These are phyloP conservation scores for Lagerstroemia fauriei DNA, from an alignment of 441 rosid genomes.

Conservation along the genomic window DNA sequence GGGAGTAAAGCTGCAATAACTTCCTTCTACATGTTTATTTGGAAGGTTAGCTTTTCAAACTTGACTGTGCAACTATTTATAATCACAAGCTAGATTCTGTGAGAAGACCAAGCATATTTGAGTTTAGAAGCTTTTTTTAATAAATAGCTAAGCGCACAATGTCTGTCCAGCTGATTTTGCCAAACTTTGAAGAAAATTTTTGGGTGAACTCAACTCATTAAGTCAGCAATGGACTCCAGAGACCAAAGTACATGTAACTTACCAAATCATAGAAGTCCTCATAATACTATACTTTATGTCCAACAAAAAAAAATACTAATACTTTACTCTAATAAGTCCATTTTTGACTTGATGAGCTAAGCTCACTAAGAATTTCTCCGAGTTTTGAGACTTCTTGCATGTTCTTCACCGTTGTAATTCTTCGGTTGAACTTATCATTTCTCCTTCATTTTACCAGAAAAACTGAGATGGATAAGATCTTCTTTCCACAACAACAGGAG, in stretches of 20 bases:
- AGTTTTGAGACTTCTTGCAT: not conserved
- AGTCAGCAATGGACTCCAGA: no score
- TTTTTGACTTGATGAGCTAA: no score
- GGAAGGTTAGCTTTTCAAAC: constrained; percentile 67
- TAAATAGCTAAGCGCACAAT: not conserved
- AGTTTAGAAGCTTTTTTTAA: not conserved
- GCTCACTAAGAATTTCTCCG: no score
- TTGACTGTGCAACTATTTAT: not conserved
- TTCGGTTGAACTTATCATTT: not conserved
- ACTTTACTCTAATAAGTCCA: no score
- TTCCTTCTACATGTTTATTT: constrained; percentile 91
- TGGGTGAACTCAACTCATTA: no score
- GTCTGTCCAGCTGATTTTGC: no score
- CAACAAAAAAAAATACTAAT: no score
- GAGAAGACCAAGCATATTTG: not conserved
- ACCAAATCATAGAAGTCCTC: no score
- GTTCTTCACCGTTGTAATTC: not conserved
- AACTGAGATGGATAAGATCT: not conserved
- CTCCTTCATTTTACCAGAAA: not conserved
- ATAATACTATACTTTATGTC: no score
- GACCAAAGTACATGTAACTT: no score
- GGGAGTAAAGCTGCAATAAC: constrained; percentile 78
- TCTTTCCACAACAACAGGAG: not conserved
- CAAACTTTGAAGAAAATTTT: no score
- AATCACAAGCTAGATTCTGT: not conserved